Percentiles rank a stretch among this genome's conserved stretches.
Conservation (phyloP, 805 yeast genomes). For the Saitoella complicata region DNA sequence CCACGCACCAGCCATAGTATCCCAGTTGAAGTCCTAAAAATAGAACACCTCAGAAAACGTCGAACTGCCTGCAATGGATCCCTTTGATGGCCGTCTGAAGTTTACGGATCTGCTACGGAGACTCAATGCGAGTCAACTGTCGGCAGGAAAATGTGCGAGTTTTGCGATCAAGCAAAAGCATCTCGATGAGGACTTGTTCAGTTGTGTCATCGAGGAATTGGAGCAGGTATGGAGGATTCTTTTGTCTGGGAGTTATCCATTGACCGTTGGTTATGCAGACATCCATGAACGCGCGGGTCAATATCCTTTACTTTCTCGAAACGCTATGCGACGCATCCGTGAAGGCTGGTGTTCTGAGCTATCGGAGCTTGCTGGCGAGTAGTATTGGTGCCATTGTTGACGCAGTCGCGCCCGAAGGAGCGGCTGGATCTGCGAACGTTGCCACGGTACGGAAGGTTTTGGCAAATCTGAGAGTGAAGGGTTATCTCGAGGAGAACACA, state of each 20-base stretch:
- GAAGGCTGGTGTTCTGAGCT: conserved; percentile 16
- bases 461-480: conserved; percentile 6
- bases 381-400: conserved; percentile 18
- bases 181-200: conserved; percentile 50
- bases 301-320: conserved; percentile 54
- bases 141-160: conserved; percentile 32
- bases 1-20: no score
- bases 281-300: conserved; percentile 47
- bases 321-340: conserved; percentile 28
- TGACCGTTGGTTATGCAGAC: conserved; percentile 14
- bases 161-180: conserved; percentile 40
- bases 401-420: conserved; percentile 16
- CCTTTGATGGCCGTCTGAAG: conserved; percentile 71
- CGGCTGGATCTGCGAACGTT: conserved; percentile 12
- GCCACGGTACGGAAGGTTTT: conserved; percentile 16
- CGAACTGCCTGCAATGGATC: conserved; percentile 39
- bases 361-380: conserved; percentile 17
- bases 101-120: conserved; percentile 49
- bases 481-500: conserved; percentile 4
- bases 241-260: neutral
- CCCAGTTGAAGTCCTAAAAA: no score
- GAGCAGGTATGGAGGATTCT: conserved; percentile 17
- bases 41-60: no score
- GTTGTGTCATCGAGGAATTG: conserved; percentile 47
- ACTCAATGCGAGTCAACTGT: conserved; percentile 42